Conservation (phyloP, 441 rosid genomes). For the Adansonia grandidieri region DNA sequence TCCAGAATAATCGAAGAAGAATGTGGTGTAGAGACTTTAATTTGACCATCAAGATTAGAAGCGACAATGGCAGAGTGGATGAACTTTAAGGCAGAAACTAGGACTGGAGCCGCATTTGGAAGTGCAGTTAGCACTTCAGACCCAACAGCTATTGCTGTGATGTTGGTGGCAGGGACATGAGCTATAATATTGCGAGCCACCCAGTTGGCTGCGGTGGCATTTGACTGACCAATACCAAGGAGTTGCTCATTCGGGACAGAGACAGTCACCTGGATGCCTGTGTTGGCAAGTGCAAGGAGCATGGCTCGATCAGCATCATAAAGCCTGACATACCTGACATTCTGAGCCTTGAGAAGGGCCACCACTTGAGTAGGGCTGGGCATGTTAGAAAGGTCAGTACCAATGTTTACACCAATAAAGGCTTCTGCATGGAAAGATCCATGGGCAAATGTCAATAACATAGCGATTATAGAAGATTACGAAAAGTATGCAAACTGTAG, state of each 20-base stretch:
- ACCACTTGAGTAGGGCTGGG: slow-evolving; percentile 85
- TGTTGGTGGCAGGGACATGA: slow-evolving; percentile 88
- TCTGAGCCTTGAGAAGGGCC: slow-evolving; percentile 83
- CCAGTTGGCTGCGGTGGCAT: slow-evolving; percentile 98
- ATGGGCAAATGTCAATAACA: slow-evolving; percentile 7
- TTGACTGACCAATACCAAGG: slow-evolving; percentile 93
- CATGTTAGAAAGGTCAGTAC: slow-evolving; percentile 82
- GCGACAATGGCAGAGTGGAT: slow-evolving; percentile 88
- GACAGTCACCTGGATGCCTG: slow-evolving; percentile 75
- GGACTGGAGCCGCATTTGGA: slow-evolving; percentile 75
- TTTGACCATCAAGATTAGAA: slow-evolving; percentile 76
- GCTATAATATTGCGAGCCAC: slow-evolving; percentile 80
- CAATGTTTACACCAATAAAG: slow-evolving; percentile 85
- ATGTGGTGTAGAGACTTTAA: slow-evolving; percentile 88
- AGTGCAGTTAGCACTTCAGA: slow-evolving; percentile 74
- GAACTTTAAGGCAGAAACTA: slow-evolving; percentile 77
- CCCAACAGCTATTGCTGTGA: slow-evolving; percentile 82
- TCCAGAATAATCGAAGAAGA: slow-evolving; percentile 86
- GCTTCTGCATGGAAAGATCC: slow-evolving; percentile 55
- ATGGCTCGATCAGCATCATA: slow-evolving; percentile 79
- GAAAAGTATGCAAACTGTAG: neutral
- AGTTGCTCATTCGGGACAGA: slow-evolving; percentile 89
- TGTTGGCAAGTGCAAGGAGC: slow-evolving; percentile 82
- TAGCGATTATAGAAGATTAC: neutral
- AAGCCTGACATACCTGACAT: slow-evolving; percentile 72